Conservation (phyloP, 2,329 filamentous ascomycete species). For the Elsinoe perseae region DNA sequence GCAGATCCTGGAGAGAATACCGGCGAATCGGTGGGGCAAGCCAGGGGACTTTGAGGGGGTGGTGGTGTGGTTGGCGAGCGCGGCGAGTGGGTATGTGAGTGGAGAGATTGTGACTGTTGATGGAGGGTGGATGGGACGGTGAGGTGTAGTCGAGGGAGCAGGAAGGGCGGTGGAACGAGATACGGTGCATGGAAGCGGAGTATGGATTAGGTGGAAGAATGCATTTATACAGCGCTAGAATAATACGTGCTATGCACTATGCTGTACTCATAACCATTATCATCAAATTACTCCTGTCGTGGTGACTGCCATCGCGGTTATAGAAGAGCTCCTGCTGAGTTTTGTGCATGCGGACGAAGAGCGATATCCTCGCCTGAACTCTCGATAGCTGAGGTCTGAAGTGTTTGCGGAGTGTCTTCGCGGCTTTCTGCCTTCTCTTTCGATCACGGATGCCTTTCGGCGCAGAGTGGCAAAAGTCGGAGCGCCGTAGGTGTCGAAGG, state of each 20-base stretch:
- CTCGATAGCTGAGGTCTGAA: background rate
- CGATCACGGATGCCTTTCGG: background rate
- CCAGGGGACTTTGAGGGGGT: slow-evolving; percentile 85
- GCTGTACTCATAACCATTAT: background rate
- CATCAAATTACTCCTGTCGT: background rate
- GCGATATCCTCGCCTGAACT: background rate
- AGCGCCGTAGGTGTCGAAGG: background rate
- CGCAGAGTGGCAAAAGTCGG: background rate
- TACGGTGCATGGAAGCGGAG: background rate
- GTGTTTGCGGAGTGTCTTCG: background rate
- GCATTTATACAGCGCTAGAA: background rate
- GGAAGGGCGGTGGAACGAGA: background rate
- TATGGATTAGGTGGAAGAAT: background rate
- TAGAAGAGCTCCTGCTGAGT: background rate
- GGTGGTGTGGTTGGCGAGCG: slow-evolving; percentile 62
- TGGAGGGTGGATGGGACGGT: slow-evolving; percentile 56
- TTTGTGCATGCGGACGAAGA: background rate
- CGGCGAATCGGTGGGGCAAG: slow-evolving; percentile 71
- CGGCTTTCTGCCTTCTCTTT: background rate
- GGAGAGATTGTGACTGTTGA: slow-evolving; percentile 79
- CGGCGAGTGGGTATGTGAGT: slow-evolving; percentile 70
- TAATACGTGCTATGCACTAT: background rate
- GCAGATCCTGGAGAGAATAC: slow-evolving; percentile 72
- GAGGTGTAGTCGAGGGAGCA: background rate
- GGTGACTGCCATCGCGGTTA: background rate